Conservation (phyloP, 306 rosid genomes). For the Arachis stenosperma region DNA sequence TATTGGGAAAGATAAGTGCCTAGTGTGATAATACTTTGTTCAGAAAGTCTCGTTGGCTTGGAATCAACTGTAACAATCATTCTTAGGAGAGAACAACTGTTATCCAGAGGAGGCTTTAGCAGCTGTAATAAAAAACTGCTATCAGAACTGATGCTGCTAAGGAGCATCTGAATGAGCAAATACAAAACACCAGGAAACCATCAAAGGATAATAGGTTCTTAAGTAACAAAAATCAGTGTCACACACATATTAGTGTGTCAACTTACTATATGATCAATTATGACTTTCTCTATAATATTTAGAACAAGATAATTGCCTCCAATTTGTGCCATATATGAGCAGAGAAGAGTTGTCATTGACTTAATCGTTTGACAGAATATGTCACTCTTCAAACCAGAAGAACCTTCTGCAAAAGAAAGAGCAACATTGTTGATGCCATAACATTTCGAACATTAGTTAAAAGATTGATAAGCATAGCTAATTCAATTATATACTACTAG, state of each 20-base stretch:
- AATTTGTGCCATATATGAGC: constrained; percentile 63
- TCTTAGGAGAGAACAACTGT: constrained; percentile 71
- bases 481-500: constrained; percentile 23
- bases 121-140: constrained; percentile 44
- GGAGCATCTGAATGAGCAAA: constrained; percentile 16
- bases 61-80: constrained; percentile 61
- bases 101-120: constrained; percentile 65
- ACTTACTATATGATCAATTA: constrained; percentile 67
- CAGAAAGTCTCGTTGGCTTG: constrained; percentile 60
- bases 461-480: constrained; percentile 10
- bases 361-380: constrained; percentile 44
- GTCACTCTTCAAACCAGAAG: constrained; percentile 48
- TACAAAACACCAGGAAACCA: constrained; percentile 6
- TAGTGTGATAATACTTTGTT: constrained; percentile 52
- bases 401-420: constrained; percentile 49
- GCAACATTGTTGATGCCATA: constrained; percentile 13
- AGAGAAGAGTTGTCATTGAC: constrained; percentile 51
- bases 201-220: constrained; percentile 10
- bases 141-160: constrained; percentile 33
- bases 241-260: no score
- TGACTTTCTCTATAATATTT: constrained; percentile 57
- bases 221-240: not conserved
- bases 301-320: constrained; percentile 69
- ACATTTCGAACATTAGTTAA: constrained; percentile 24
- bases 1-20: constrained; percentile 59